phyloP scores from a whole-genome alignment of 768 basidiomycete species.

The Amanita brunnescens region DNA sequence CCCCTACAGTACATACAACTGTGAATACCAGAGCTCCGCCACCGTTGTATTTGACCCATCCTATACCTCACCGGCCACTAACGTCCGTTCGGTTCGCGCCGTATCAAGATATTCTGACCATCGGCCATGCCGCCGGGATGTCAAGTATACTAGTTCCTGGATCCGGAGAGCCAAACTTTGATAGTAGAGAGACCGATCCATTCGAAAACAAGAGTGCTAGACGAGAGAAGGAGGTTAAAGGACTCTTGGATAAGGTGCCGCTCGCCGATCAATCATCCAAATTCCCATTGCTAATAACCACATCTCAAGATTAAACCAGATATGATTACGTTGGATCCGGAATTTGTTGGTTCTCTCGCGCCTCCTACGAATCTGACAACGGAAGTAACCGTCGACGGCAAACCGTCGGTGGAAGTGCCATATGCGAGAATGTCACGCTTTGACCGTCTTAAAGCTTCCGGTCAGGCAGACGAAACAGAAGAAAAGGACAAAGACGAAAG shows the following conservation, averaged over 20 bases:
- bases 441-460: constrained; percentile 64
- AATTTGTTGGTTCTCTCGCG: constrained; percentile 64
- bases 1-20: constrained; percentile 53
- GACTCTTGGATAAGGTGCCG: constrained; percentile 78
- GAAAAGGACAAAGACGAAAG: constrained; percentile 25
- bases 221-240: constrained; percentile 86
- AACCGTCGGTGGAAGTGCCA: constrained; percentile 40
- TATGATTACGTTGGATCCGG: constrained; percentile 78
- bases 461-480: constrained; percentile 67
- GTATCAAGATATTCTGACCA: constrained; percentile 75
- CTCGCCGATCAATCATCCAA: background rate
- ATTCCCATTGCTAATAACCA: background rate
- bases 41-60: constrained; percentile 84
- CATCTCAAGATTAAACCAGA: constrained; percentile 73
- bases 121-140: constrained; percentile 73
- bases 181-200: constrained; percentile 88
- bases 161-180: constrained; percentile 90
- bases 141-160: constrained; percentile 88
- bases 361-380: constrained; percentile 53
- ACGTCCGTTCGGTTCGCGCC: constrained; percentile 77
- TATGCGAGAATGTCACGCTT: constrained; percentile 71
- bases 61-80: constrained; percentile 73
- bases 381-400: constrained; percentile 26
- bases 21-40: constrained; percentile 45
- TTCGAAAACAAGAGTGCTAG: constrained; percentile 79